Conservation (phyloP, 306 rosid species). For the Amphicarpaea edgeworthii region DNA sequence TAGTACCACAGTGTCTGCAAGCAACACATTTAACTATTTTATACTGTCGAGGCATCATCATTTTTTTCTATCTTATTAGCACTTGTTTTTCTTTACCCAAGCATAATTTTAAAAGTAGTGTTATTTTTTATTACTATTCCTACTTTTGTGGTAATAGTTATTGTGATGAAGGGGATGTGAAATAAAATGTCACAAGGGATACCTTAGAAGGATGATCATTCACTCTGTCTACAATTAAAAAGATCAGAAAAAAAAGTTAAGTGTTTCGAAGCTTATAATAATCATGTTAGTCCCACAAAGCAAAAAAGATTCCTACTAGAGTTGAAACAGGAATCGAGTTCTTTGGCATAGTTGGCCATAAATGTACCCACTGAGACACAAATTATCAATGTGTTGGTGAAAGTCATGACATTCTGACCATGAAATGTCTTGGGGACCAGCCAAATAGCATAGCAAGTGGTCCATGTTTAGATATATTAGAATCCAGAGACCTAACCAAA, state of each 20-base stretch:
- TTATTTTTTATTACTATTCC: constrained; percentile 1
- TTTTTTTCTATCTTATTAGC: not conserved
- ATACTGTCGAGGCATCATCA: no score
- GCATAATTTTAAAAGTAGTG: constrained; percentile 1
- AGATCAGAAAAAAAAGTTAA: constrained; percentile 21
- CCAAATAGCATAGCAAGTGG: constrained; percentile 61
- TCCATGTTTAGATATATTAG: constrained; percentile 52
- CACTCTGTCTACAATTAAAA: constrained; percentile 8
- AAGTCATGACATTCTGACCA: constrained; percentile 61
- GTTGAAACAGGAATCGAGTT: constrained; percentile 44
- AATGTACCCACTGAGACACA: constrained; percentile 67
- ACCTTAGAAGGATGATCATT: not conserved
- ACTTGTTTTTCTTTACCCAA: not conserved
- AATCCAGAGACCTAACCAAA: constrained; percentile 46
- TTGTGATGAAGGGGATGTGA: constrained; percentile 6
- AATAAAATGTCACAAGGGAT: constrained; percentile 16
- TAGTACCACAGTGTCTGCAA: constrained; percentile 72
- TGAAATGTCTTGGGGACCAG: constrained; percentile 70
- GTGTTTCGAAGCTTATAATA: constrained; percentile 37
- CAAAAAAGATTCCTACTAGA: constrained; percentile 43
- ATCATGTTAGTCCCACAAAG: constrained; percentile 40
- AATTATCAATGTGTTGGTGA: constrained; percentile 69
- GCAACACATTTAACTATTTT: constrained; percentile 22
- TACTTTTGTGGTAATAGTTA: constrained; percentile 9
- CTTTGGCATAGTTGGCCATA: constrained; percentile 57